Percentiles rank a stretch among this genome's conserved stretches.
Conservation (phyloP, 2,329 filamentous ascomycete species). For the Exophiala oligosperma region DNA sequence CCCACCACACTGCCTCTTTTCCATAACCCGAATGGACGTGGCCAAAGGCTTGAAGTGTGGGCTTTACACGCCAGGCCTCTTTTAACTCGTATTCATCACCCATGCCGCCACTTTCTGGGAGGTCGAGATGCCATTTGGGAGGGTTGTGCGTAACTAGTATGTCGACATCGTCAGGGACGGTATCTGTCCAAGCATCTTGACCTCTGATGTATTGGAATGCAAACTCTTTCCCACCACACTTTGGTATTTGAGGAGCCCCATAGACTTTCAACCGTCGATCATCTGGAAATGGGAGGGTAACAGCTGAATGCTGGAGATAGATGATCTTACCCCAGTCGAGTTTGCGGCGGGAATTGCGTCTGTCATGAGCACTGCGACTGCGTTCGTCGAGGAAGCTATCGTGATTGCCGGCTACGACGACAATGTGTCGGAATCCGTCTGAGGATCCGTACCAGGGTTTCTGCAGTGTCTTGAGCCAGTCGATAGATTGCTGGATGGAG, state of each 20-base stretch:
- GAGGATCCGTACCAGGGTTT: conserved; percentile 27
- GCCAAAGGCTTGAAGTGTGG: conserved; percentile 77
- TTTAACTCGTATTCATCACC: conserved; percentile 70
- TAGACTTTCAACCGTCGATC: conserved; percentile 68
- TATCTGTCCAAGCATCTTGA: conserved; percentile 69
- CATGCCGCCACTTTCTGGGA: conserved; percentile 54
- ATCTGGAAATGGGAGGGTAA: conserved; percentile 62
- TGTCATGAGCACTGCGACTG: conserved; percentile 59
- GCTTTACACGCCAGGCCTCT: conserved; percentile 73
- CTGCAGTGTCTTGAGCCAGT: conserved; percentile 71
- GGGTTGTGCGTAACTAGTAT: conserved; percentile 81
- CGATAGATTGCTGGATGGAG: conserved; percentile 77
- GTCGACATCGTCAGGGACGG: conserved; percentile 70
- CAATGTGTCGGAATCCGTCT: conserved; percentile 71
- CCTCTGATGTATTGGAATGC: conserved; percentile 73
- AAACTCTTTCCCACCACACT: conserved; percentile 69
- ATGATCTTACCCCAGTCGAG: conserved; percentile 68
- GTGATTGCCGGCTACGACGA: conserved; percentile 85
- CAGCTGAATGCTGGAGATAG: conserved; percentile 71
- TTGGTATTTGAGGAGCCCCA: conserved; percentile 78
- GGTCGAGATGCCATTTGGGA: conserved; percentile 68
- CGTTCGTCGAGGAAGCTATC: conserved; percentile 78
- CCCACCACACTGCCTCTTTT: conserved; percentile 69
- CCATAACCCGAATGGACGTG: conserved; percentile 80
- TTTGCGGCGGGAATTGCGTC: conserved; percentile 45